Evolutionary conservation across 2,329 filamentous ascomycete genomes (phyloP).

Genomic region (Zymoseptoria brevis): DNA sequence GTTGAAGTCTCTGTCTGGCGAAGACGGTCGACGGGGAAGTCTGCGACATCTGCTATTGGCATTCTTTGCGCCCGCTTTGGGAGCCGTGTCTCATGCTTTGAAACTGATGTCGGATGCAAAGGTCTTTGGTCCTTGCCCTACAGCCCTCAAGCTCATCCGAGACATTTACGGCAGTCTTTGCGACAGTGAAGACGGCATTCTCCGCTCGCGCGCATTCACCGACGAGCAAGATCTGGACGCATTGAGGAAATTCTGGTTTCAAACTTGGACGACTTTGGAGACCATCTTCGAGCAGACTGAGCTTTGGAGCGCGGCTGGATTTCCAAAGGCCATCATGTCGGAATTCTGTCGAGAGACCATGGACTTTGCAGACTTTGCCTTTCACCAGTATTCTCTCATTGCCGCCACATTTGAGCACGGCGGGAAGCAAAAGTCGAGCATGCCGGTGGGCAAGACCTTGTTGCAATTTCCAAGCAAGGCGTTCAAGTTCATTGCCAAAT

Average conservation of each 20-base stretch:
- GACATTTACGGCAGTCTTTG: conserved; percentile 58
- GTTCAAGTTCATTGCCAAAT: conserved; percentile 61
- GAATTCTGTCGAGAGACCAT: conserved; percentile 93
- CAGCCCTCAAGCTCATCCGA: conserved; percentile 53
- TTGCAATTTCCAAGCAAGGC: conserved; percentile 58
- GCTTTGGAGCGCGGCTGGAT: conserved; percentile 63
- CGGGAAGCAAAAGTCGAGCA: conserved; percentile 31
- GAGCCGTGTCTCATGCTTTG: conserved; percentile 49
- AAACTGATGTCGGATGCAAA: conserved; percentile 48
- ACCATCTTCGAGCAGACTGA: conserved; percentile 79
- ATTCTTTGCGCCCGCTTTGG: conserved; percentile 50
- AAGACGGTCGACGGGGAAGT: conserved; percentile 55
- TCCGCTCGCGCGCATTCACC: conserved; percentile 51
- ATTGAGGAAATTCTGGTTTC: conserved; percentile 72
- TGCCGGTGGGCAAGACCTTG: conserved; percentile 41
- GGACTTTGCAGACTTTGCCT: conserved; percentile 79
- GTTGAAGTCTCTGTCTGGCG: conserved; percentile 70
- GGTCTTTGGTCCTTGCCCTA: conserved; percentile 52
- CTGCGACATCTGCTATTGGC: conserved; percentile 52
- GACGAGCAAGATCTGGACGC: conserved; percentile 52
- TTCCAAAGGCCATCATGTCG: conserved; percentile 72
- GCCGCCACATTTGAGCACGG: conserved; percentile 55
- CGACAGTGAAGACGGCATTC: conserved; percentile 53
- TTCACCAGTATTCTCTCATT: conserved; percentile 78
- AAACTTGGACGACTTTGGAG: conserved; percentile 72